Evolutionary conservation across 495 filamentous ascomycete genomes (phyloP).

Genomic region (Delitschia confertaspora): DNA sequence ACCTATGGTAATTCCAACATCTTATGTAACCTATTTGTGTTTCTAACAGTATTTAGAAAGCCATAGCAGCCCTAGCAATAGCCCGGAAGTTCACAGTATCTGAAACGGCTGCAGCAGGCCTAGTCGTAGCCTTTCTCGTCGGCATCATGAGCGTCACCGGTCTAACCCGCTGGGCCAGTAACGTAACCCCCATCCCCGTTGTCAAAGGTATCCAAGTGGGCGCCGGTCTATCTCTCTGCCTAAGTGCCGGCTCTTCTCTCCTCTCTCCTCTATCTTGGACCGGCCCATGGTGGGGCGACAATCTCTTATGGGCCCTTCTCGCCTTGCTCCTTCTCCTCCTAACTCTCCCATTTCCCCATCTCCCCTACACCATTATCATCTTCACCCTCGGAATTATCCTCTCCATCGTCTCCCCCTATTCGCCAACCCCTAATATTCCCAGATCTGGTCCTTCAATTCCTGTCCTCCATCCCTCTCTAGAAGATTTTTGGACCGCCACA

Average conservation of each 20-base stretch:
- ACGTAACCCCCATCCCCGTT: constrained; percentile 70
- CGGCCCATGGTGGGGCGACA: constrained; percentile 56
- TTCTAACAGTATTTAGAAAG: too few species aligned
- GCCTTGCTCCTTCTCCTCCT: constrained; percentile 61
- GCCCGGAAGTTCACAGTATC: constrained; percentile 52
- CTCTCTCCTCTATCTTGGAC: constrained; percentile 52
- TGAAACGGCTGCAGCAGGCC: constrained; percentile 68
- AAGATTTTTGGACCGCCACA: constrained; percentile 20
- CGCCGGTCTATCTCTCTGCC: constrained; percentile 69
- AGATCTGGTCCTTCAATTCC: constrained; percentile 12
- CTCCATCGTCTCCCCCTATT: constrained; percentile 18
- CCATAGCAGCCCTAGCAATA: constrained; percentile 81
- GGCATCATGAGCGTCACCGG: constrained; percentile 70
- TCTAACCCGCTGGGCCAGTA: constrained; percentile 57
- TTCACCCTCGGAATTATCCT: constrained; percentile 48
- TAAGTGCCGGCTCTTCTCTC: constrained; percentile 60
- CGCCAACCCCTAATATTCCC: neutral
- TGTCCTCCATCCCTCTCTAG: constrained; percentile 16
- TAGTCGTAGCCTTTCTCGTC: constrained; percentile 63
- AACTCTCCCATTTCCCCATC: constrained; percentile 47
- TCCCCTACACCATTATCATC: constrained; percentile 69
- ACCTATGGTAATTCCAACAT: too few species aligned
- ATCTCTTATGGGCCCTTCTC: constrained; percentile 59
- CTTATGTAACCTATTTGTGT: too few species aligned
- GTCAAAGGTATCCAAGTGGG: constrained; percentile 93